Evolutionary conservation across 2,329 filamentous ascomycete species (phyloP), one percentile per base, ranked within the genome.

Genomic region (Lecanicillium sp.): DNA sequence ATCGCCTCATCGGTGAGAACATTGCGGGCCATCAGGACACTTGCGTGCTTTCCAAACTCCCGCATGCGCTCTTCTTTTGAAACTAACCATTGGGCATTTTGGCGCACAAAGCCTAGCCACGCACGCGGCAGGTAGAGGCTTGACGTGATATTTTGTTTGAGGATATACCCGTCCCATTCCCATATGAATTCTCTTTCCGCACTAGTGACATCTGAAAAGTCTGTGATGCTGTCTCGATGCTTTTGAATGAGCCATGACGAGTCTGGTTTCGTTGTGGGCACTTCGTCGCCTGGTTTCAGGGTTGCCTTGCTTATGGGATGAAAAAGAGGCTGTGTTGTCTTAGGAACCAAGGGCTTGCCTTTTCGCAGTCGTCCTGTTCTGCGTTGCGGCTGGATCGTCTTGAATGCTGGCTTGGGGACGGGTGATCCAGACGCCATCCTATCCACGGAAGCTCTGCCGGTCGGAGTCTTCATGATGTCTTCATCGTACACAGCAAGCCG

Each of bases 121-220:
- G 67, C 62, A 3, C 64, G 64, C 10, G 72, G 64, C 11, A 79
- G 61, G 48, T 72, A 75, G 4, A 68, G 66, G 20, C 66, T 65
- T 4, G 72, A 70, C 5, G 69, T 71, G 33, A 77, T 56, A 39
- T 65, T 68, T 46, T 71, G 65, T 32, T 60, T 60, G 8, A 74
- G 64, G 33, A 76, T 68, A 46, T 71, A 77, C 1, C 66, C 62
- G 43, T 78, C 74, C 74, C 74, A 79, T 45, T 72, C 69, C 47
- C 66, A 64, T 40, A 79, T 72, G 42, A 72, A 79, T 44, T 77
- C 74, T 51, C 72, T 74, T 49, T 79, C 74, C 13, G 65, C 59
- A 3, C 60, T 51, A 11, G 68, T 68, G 18, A 79, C 65, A 46
- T 79, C 74, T 8, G 66, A 69, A 48, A 74, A 78, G 44, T 79